Percentiles rank a stretch among this genome's conserved stretches.
Evolutionary conservation across 345 rosid genomes (phyloP).

Genomic region (Sisymbrium altissimum): DNA sequence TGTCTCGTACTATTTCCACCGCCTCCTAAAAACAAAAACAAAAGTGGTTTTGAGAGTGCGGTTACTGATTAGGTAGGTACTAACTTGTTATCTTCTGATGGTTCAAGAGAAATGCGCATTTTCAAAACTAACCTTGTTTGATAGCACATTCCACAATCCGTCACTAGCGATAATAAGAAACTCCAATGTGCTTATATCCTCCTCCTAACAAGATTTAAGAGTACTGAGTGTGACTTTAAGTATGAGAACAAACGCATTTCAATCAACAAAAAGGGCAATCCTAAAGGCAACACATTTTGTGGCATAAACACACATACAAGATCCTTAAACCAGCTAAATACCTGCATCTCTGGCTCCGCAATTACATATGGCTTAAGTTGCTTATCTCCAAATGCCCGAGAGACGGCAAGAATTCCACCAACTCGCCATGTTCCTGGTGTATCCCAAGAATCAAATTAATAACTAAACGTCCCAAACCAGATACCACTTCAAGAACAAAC

Average conservation of each 20-base stretch:
- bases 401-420: conserved; percentile 98
- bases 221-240: not conserved
- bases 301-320: not conserved
- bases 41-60: not conserved
- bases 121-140: conserved; percentile 51
- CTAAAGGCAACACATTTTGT: not conserved
- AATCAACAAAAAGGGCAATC: not conserved
- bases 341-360: conserved; percentile 99
- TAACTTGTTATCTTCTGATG: not conserved
- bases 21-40: conserved; percentile 57
- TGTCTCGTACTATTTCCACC: conserved; percentile 60
- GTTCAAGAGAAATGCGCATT: not conserved
- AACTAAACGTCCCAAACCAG: not conserved
- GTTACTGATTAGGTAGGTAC: not conserved
- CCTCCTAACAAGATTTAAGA: conserved; percentile 61
- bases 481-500: not conserved
- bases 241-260: not conserved
- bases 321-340: conserved; percentile 17
- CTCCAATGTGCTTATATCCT: conserved; percentile 79
- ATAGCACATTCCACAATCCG: conserved; percentile 95
- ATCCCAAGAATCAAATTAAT: not conserved
- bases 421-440: conserved; percentile 96
- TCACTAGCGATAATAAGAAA: conserved; percentile 96
- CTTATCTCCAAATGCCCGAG: conserved; percentile 98
- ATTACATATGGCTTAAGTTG: conserved; percentile 95